phyloP scores from a whole-genome alignment of 2,329 filamentous ascomycete genomes.

The Beauveria pseudobassiana region DNA sequence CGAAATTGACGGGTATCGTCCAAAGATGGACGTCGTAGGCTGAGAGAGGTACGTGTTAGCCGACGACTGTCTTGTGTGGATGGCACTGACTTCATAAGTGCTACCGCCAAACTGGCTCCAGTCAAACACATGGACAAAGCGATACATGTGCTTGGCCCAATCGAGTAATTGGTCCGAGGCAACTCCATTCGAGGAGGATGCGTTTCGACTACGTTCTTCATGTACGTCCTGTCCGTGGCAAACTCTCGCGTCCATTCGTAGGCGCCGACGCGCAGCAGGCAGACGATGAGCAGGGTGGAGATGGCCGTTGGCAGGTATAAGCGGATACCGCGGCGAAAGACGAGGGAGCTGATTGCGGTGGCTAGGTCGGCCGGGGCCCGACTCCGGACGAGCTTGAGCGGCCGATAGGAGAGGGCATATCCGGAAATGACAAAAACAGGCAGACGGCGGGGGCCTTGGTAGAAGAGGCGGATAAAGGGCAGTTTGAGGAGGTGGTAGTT shows the following conservation, averaged over 20 bases:
- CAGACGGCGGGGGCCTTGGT: constrained; percentile 50
- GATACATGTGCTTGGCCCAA: constrained; percentile 41
- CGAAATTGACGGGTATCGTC: constrained; percentile 56
- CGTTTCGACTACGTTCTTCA: constrained; percentile 42
- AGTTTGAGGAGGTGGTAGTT: constrained; percentile 43
- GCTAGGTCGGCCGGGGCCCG: constrained; percentile 32
- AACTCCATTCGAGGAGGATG: constrained; percentile 34
- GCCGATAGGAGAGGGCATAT: constrained; percentile 39
- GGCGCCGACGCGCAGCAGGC: constrained; percentile 36
- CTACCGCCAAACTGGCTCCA: constrained; percentile 42
- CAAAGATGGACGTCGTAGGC: constrained; percentile 52
- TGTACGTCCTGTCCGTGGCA: constrained; percentile 32
- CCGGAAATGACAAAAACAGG: constrained; percentile 51
- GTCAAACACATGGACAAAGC: constrained; percentile 43
- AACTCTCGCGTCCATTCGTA: constrained; percentile 44
- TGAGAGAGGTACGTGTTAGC: constrained; percentile 17
- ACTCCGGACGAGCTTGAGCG: constrained; percentile 24
- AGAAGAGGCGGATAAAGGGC: constrained; percentile 46
- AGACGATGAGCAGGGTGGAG: constrained; percentile 41
- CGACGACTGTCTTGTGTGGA: constrained; percentile 16
- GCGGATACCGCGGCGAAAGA: constrained; percentile 44
- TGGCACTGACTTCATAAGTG: constrained; percentile 27
- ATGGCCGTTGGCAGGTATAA: constrained; percentile 44
- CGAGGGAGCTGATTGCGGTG: constrained; percentile 39
- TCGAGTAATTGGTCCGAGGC: constrained; percentile 33